Percentiles rank a stretch among this genome's conserved stretches.
phyloP scores from a whole-genome alignment of 495 filamentous ascomycete species.

The Aspergillus bridgeri region DNA sequence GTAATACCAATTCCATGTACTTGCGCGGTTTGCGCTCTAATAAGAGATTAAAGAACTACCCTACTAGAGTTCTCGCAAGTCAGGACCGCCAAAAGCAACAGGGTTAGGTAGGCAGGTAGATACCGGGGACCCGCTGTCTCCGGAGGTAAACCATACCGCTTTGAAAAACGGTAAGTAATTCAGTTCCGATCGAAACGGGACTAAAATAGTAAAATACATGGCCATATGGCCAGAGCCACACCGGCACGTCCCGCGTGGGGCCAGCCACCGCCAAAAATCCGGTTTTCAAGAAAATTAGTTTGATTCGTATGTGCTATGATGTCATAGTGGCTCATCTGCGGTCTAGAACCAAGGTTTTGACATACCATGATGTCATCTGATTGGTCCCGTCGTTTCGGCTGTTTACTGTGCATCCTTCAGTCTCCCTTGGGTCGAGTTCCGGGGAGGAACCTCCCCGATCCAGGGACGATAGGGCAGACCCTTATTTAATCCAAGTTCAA shows the following conservation, averaged over 20 bases:
- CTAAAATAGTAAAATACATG: not conserved
- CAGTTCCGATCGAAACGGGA: not conserved
- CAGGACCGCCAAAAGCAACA: no score
- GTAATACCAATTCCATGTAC: no score
- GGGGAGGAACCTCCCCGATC: no score
- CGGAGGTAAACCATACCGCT: not conserved
- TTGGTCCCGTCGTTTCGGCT: not conserved
- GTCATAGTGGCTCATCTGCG: not conserved
- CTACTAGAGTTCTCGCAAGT: no score
- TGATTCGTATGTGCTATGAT: not conserved
- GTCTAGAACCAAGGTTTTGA: not conserved
- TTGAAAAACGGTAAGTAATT: not conserved
- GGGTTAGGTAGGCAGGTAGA: no score
- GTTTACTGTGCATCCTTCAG: no score
- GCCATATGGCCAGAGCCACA: conserved; percentile 1
- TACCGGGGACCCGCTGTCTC: no score
- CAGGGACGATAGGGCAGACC: no score
- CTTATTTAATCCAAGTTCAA: no score
- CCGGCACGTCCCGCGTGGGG: conserved; percentile 12
- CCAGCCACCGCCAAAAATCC: not conserved
- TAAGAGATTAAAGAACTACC: no score
- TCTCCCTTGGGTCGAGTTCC: no score
- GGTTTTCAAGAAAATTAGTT: not conserved
- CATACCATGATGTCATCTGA: not conserved
- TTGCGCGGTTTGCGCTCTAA: no score